Conservation (phyloP, 768 basidiomycete genomes). For the Vishniacozyma victoriae region DNA sequence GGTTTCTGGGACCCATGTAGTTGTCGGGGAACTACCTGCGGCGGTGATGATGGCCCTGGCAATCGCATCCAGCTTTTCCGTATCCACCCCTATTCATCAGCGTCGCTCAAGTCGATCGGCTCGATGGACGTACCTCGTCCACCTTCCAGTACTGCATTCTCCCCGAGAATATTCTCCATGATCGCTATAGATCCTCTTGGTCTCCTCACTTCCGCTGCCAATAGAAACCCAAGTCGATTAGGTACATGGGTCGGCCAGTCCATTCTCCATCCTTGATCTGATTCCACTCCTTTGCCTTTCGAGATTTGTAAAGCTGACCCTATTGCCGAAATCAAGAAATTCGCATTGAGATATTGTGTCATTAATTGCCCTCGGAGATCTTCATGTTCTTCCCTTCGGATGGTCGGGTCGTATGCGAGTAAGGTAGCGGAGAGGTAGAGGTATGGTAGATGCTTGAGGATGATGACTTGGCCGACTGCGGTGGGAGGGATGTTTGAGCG, state of each 20-base stretch:
- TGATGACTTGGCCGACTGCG: conserved; percentile 16
- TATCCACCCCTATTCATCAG: conserved; percentile 24
- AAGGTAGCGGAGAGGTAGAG: conserved; percentile 21
- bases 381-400: conserved; percentile 3
- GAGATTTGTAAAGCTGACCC: neutral
- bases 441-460: conserved; percentile 13
- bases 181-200: conserved; percentile 25
- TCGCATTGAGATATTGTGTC: conserved; percentile 11
- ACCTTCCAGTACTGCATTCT: conserved; percentile 12
- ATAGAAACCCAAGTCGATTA: conserved; percentile 12
- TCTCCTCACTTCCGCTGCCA: conserved; percentile 24
- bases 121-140: conserved; percentile 1
- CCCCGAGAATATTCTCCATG: conserved; percentile 33
- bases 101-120: neutral
- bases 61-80: conserved; percentile 62
- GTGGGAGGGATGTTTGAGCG: conserved; percentile 15
- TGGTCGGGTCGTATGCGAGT: conserved; percentile 23
- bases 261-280: conserved; percentile 9
- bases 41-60: no score
- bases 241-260: conserved; percentile 23
- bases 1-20: no score
- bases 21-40: no score
- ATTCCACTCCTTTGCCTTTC: neutral
- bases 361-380: conserved; percentile 6
- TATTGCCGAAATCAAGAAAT: conserved; percentile 10